Base-by-base conservation (phyloP, 202 grass and related monocot species). In the Eragrostis tef region DNA sequence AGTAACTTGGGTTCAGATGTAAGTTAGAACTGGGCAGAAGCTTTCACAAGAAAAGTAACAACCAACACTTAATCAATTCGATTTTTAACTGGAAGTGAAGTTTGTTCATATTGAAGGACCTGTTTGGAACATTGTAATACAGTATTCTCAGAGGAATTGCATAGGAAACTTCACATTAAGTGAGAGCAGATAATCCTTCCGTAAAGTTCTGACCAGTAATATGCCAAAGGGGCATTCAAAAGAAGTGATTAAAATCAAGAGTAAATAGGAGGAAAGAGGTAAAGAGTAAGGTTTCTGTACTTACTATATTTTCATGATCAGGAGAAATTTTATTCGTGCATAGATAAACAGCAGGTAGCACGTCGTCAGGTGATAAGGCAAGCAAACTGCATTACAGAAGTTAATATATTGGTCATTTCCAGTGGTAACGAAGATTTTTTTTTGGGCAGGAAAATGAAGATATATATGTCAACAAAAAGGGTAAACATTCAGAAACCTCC, bases 301-400 rank as follows among this genome's bases (percentile, higher is more conserved):
- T 86, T 91, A 98, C 95, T 74, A 88, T 85, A 81, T 94, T 98
- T 89, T 98, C 92, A 93, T 98, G 92, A 70, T 88, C 90, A 50
- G 92, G 79, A 87, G 90, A 86, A 81, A 98, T 90, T 91, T 84
- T 98, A 70, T 98, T 94, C 72, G 90, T 93, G 67, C 92, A 98
- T 12, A 98, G 85, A 88, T 98, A 94, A 48, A 98, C 85, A 94
- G 90, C 92, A 86, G 95, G 92, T 67, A 94, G 80, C 70, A 98
- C 88, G 83, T 98, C 95, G 75, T 91, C 88, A 80, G 86, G 95
- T 24, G 95, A 94, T 76, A 98, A 71, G 19, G 87, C 84, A 93
- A 98, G 90, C 80, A 98, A 88, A 91, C 92, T 98, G 88, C 84
- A 94, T 80, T 57, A n/a, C 11, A 86, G 69, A 79, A 85, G 52